phyloP scores from a whole-genome alignment of 208 protist genomes.

The Sergeia podlipaevii region DNA sequence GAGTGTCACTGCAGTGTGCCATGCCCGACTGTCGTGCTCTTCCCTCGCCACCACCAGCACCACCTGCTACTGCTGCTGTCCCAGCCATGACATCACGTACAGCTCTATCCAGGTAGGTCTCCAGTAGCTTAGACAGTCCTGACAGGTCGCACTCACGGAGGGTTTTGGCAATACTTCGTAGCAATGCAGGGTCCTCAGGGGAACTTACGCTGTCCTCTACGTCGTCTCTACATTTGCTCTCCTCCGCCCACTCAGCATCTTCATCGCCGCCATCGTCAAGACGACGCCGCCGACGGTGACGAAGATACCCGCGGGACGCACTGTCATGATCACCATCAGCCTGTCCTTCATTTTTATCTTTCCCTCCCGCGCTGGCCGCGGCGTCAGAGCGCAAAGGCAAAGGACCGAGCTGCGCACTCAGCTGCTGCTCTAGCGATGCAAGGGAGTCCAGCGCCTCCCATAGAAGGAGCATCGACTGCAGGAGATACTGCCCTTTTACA shows the following conservation, averaged over 20 bases:
- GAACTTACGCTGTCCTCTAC: too few relatives aligned
- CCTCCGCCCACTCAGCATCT: background rate
- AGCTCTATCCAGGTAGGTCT: conserved; percentile 35
- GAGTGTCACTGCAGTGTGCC: background rate
- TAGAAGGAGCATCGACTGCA: conserved; percentile 31
- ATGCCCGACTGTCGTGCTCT: background rate
- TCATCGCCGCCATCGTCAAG: background rate
- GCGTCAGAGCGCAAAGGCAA: too few relatives aligned
- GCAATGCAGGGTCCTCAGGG: conserved; percentile 17
- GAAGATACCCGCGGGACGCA: background rate
- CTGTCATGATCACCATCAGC: background rate
- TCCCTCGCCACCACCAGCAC: background rate
- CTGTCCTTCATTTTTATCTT: too few relatives aligned
- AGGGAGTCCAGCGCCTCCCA: conserved; percentile 28
- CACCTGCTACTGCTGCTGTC: background rate
- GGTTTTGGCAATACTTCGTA: conserved; percentile 37
- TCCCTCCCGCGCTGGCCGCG: too few relatives aligned
- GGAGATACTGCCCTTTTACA: too few relatives aligned
- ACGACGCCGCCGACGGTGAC: background rate
- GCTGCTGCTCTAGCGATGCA: conserved; percentile 12
- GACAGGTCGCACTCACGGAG: conserved; percentile 36
- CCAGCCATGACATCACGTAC: conserved; percentile 10
- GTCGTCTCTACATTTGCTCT: background rate
- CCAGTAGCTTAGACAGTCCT: conserved; percentile 27
- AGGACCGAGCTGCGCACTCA: conserved; percentile 11